phyloP scores from a whole-genome alignment of 768 basidiomycete species.

The Termitomyces sp. region DNA sequence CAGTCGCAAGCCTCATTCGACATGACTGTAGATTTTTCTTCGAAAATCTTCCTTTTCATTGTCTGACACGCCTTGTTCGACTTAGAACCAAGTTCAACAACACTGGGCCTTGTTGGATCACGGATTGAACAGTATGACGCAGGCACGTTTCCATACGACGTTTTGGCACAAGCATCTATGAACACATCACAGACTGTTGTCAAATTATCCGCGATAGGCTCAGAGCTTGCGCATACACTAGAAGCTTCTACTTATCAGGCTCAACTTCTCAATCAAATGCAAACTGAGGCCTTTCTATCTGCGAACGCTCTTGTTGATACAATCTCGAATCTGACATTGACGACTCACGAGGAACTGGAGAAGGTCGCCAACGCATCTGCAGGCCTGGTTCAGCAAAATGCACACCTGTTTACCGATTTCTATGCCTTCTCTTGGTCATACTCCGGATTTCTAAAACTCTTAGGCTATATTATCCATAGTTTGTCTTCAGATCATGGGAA shows the following conservation, averaged over 20 bases:
- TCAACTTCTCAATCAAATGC: slow-evolving; percentile 18
- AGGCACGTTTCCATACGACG: slow-evolving; percentile 1
- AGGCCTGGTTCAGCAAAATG: slow-evolving; percentile 22
- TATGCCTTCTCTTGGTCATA: slow-evolving; percentile 4
- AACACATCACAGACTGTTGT: slow-evolving; percentile 16
- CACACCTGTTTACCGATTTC: slow-evolving; percentile 15
- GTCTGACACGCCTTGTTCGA: neutral
- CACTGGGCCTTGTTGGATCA: slow-evolving; percentile 9
- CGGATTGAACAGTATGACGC: slow-evolving; percentile 9
- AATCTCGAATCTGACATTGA: slow-evolving; percentile 31
- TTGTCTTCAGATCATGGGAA: neutral
- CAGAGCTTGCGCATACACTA: slow-evolving; percentile 22
- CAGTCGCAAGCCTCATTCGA: slow-evolving; percentile 10
- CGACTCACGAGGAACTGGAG: slow-evolving; percentile 37
- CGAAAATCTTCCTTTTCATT: neutral
- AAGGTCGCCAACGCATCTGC: slow-evolving; percentile 41
- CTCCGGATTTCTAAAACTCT: neutral
- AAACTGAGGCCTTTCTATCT: slow-evolving; percentile 30
- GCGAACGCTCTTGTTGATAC: slow-evolving; percentile 29
- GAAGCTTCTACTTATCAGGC: slow-evolving; percentile 20
- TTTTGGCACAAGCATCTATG: neutral
- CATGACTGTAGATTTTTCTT: slow-evolving; percentile 8
- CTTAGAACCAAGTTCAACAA: slow-evolving; percentile 9
- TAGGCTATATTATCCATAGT: slow-evolving; percentile 10
- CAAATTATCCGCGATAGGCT: slow-evolving; percentile 16